These are phyloP conservation scores for Capsella rubella DNA, from an alignment of 441 rosid genomes.

Conservation along the genomic window DNA sequence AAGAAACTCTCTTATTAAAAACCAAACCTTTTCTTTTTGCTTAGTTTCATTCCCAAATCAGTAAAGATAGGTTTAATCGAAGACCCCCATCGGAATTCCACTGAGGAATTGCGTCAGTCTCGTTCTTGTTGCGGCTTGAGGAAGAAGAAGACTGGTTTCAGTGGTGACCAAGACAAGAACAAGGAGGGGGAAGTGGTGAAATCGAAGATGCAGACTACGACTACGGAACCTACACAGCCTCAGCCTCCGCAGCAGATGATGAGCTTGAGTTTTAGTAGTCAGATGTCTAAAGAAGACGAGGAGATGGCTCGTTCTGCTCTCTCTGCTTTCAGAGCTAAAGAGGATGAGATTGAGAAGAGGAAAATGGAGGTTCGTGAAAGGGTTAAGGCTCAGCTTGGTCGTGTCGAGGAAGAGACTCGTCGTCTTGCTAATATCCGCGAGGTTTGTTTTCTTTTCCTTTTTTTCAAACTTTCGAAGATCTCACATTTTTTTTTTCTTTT, in stretches of 20 bases:
- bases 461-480: conserved; percentile 16
- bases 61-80: conserved; percentile 42
- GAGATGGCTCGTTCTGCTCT: conserved; percentile 93
- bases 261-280: conserved; percentile 83
- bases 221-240: conserved; percentile 40
- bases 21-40: conserved; percentile 27
- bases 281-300: conserved; percentile 87
- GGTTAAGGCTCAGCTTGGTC: conserved; percentile 84
- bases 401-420: conserved; percentile 83
- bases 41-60: conserved; percentile 33
- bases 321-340: conserved; percentile 79
- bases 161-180: background rate
- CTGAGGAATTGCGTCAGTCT: conserved; percentile 47
- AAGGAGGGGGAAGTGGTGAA: conserved; percentile 22
- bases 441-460: conserved; percentile 46
- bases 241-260: conserved; percentile 50
- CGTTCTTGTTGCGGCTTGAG: conserved; percentile 49
- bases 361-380: conserved; percentile 82
- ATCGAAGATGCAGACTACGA: conserved; percentile 36
- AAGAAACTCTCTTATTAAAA: conserved; percentile 16
- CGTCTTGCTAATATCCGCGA: conserved; percentile 85
- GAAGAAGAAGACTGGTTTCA: conserved; percentile 32
- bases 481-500: background rate
- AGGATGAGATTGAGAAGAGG: conserved; percentile 92
- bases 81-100: conserved; percentile 43